These are phyloP conservation scores for Simplicillium sp. DNA, from an alignment of 2,329 filamentous ascomycete species.

Conservation along the genomic window DNA sequence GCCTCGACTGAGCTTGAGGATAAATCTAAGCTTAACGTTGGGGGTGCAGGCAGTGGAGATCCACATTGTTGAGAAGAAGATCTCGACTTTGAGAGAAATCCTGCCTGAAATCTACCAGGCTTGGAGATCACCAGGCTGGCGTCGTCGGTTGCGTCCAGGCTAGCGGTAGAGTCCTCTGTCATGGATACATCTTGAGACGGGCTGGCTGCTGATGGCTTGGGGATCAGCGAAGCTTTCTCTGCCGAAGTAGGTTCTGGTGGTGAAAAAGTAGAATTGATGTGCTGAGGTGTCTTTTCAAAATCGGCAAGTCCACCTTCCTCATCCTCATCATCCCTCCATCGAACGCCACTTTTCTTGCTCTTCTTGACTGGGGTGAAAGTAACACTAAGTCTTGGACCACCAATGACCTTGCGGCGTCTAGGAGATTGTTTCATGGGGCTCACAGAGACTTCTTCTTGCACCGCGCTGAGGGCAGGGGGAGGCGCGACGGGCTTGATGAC, in stretches of 20 bases:
- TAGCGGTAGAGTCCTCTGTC: slow-evolving; percentile 45
- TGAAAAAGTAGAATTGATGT: too few species aligned
- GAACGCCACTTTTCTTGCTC: slow-evolving; percentile 61
- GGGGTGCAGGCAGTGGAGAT: slow-evolving; percentile 51
- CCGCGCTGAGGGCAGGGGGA: slow-evolving; percentile 28
- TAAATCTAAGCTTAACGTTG: slow-evolving; percentile 46
- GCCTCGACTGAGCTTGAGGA: slow-evolving; percentile 31
- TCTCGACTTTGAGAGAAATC: slow-evolving; percentile 61
- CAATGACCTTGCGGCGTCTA: slow-evolving; percentile 60
- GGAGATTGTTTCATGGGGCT: slow-evolving; percentile 67
- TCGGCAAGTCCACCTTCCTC: slow-evolving; percentile 80
- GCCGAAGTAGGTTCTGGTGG: slow-evolving; percentile 31
- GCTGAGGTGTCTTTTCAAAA: slow-evolving; percentile 79
- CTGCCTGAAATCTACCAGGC: slow-evolving; percentile 74
- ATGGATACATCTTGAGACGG: slow-evolving; percentile 7
- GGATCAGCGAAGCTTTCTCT: slow-evolving; percentile 36
- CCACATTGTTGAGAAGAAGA: slow-evolving; percentile 34
- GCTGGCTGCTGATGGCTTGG: slow-evolving; percentile 22
- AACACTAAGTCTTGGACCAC: slow-evolving; percentile 57
- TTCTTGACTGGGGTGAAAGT: slow-evolving; percentile 76
- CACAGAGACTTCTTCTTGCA: slow-evolving; percentile 19
- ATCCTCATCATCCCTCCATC: slow-evolving; percentile 85
- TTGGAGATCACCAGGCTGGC: slow-evolving; percentile 31
- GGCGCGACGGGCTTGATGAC: slow-evolving; percentile 15
- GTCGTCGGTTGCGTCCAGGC: slow-evolving; percentile 43